These are phyloP conservation scores for Blastosporella zonata DNA, from an alignment of 1,284 basidiomycete species.

Conservation along the genomic window DNA sequence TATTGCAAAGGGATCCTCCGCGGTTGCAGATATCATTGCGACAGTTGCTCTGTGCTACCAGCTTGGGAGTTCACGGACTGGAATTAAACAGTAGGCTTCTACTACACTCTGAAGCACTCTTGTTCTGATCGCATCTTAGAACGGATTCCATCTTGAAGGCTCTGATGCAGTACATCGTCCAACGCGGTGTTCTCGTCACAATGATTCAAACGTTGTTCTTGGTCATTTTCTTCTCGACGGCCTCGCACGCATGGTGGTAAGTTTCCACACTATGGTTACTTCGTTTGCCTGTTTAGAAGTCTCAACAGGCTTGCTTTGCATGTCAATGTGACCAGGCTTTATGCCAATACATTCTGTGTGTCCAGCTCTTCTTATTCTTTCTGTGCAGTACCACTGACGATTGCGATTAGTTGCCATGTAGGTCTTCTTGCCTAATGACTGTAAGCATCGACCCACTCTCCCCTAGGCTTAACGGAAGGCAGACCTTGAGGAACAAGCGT, in stretches of 20 bases:
- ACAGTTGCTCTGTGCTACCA: slow-evolving; percentile 7
- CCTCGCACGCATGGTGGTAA: slow-evolving; percentile 20
- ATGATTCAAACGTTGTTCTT: slow-evolving; percentile 21
- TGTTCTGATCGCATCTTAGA: background rate
- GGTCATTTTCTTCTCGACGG: slow-evolving; percentile 21
- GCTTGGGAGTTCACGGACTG: slow-evolving; percentile 1
- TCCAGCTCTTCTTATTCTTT: background rate
- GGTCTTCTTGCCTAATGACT: background rate
- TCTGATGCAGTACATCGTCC: slow-evolving; percentile 15
- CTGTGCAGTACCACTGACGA: background rate
- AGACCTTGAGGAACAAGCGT: slow-evolving; percentile 2
- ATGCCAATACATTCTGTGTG: slow-evolving; percentile 24
- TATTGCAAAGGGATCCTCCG: slow-evolving; percentile 6
- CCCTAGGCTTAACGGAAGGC: slow-evolving; percentile 8
- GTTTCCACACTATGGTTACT: background rate
- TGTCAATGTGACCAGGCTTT: slow-evolving; percentile 23
- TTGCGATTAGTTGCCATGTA: slow-evolving; percentile 18
- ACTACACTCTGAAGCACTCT: background rate
- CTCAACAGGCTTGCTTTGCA: slow-evolving; percentile 20
- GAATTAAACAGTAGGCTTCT: slow-evolving; percentile 4
- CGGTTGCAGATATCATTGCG: slow-evolving; percentile 5
- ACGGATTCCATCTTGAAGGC: slow-evolving; percentile 7
- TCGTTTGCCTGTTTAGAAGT: background rate
- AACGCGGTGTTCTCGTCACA: slow-evolving; percentile 22
- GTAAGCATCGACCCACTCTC: background rate